These are phyloP conservation scores for Camelina hispida DNA, from an alignment of 345 rosid genomes.

Conservation along the genomic window DNA sequence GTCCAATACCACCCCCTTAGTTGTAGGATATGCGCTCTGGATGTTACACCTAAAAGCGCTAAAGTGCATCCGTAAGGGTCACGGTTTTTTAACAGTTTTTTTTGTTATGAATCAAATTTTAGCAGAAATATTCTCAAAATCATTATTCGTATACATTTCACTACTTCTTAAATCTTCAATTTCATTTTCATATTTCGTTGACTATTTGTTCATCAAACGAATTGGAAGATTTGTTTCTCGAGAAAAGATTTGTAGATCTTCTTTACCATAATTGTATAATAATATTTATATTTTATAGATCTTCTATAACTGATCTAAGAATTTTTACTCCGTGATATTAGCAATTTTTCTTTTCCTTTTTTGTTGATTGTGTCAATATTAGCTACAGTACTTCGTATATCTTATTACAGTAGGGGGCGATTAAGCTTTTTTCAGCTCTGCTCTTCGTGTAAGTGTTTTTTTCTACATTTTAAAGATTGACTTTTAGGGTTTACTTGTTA, in stretches of 20 bases:
- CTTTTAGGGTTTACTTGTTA: not conserved
- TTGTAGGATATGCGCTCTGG: no score
- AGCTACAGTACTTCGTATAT: not conserved
- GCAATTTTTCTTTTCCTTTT: not conserved
- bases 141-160: no score
- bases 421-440: slow-evolving; percentile 2
- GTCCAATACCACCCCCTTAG: no score
- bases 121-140: no score
- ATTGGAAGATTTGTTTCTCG: not conserved
- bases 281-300: no score
- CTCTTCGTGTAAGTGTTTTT: not conserved
- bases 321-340: not conserved
- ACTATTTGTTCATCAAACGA: no score
- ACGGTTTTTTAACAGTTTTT: no score
- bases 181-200: no score
- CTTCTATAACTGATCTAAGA: not conserved
- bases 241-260: not conserved
- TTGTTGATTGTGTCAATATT: not conserved
- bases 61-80: no score
- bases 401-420: not conserved
- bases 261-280: not conserved
- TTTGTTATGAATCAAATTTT: no score
- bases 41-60: no score
- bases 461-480: not conserved
- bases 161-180: no score